phyloP scores from a whole-genome alignment of 148 eudicot species.

The Chenopodium quinoa region DNA sequence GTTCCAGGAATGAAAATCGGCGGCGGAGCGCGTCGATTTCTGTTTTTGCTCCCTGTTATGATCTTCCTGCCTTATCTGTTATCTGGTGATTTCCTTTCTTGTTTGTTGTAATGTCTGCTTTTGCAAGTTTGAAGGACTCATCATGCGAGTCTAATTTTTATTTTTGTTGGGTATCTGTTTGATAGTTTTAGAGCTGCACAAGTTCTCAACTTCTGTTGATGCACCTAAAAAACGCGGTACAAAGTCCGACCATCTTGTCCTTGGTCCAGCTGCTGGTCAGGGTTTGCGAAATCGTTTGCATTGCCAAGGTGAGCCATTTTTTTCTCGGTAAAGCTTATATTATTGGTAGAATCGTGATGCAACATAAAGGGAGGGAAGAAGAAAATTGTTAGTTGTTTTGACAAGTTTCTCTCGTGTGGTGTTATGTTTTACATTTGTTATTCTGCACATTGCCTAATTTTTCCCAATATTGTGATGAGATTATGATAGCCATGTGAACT shows the following conservation, averaged over 20 bases:
- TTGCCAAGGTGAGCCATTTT: conserved; percentile 56
- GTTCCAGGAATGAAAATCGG: conserved; percentile 46
- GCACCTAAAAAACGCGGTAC: conserved; percentile 33
- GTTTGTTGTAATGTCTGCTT: neutral
- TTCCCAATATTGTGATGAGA: neutral
- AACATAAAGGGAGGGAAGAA: neutral
- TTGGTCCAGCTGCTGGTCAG: conserved; percentile 89
- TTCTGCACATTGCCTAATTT: neutral
- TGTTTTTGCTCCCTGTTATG: conserved; percentile 57
- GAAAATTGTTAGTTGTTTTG: neutral
- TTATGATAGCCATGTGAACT: neutral
- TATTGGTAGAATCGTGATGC: neutral
- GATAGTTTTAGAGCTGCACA: conserved; percentile 64
- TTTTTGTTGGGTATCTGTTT: neutral
- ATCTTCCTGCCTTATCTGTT: conserved; percentile 53
- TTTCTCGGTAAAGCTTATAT: neutral
- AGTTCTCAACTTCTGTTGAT: conserved; percentile 32
- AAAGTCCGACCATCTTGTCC: conserved; percentile 70
- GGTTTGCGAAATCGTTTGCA: conserved; percentile 82
- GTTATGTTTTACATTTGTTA: neutral
- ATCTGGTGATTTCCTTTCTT: conserved; percentile 46
- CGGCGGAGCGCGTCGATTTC: conserved; percentile 56
- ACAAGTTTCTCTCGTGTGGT: neutral
- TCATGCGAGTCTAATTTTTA: neutral
- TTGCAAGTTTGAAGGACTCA: neutral